Evolutionary conservation across 2,329 filamentous ascomycete genomes (phyloP).

Genomic region (Nemania sp.): DNA sequence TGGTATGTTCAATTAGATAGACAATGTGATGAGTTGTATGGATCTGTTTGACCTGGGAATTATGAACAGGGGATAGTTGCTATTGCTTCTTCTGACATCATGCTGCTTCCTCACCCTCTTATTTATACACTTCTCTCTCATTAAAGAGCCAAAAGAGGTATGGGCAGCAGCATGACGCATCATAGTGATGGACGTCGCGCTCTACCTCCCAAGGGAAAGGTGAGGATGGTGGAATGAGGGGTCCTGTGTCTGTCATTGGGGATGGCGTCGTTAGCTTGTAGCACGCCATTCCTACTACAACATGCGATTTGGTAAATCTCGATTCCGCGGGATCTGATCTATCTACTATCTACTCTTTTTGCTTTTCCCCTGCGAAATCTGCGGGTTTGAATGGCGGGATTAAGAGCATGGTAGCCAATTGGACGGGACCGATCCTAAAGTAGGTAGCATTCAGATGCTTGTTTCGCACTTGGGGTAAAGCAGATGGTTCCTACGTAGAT

Average conservation of each 20-base stretch:
- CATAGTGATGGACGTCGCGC: conserved; percentile 8
- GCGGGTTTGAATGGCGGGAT: conserved; percentile 18
- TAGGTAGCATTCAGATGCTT: conserved; percentile 10
- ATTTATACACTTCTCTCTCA: conserved; percentile 23
- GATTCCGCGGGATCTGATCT: conserved; percentile 19
- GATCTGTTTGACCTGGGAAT: not conserved
- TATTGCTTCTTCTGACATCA: not conserved
- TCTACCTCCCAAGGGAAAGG: conserved; percentile 19
- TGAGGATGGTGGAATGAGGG: conserved; percentile 33
- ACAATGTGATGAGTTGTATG: not conserved
- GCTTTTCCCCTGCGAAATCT: conserved; percentile 14
- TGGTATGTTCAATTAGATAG: not conserved
- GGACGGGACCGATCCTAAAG: not conserved
- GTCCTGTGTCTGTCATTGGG: conserved; percentile 35
- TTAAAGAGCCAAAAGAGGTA: not conserved
- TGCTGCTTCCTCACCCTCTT: not conserved
- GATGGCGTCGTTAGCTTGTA: conserved; percentile 31
- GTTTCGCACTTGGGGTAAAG: conserved; percentile 1
- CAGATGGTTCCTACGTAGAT: not conserved
- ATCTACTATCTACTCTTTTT: not conserved
- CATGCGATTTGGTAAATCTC: conserved; percentile 27
- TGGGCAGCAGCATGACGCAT: not conserved
- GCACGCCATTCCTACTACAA: conserved; percentile 36
- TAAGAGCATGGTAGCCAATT: not conserved
- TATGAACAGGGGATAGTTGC: conserved; percentile 4